Conservation (phyloP, 148 eudicot species). For the Rheum nobile region DNA sequence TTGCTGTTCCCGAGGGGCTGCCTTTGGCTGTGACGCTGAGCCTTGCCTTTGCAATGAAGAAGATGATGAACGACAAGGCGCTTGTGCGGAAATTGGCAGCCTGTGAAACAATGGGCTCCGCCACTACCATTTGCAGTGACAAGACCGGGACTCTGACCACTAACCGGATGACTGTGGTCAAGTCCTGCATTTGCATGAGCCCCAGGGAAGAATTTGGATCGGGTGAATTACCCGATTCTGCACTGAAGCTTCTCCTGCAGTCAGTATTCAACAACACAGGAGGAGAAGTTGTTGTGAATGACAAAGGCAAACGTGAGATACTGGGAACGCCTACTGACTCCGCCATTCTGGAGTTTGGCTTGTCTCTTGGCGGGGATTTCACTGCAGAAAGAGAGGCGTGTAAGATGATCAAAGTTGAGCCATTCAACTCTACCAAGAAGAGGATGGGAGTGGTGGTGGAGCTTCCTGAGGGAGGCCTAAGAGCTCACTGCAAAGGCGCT, state of each 20-base stretch:
- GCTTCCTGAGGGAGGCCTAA: conserved; percentile 54
- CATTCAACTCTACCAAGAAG: conserved; percentile 89
- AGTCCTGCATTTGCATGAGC: conserved; percentile 67
- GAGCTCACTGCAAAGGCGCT: conserved; percentile 91
- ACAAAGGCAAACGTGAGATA: conserved; percentile 60
- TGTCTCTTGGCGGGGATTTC: conserved; percentile 84
- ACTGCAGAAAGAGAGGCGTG: conserved; percentile 42
- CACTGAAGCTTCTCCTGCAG: conserved; percentile 46
- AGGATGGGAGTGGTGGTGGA: conserved; percentile 82
- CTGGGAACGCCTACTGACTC: conserved; percentile 90
- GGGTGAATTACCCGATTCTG: conserved; percentile 45
- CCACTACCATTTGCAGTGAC: conserved; percentile 91
- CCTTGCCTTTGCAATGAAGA: conserved; percentile 96
- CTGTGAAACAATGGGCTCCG: conserved; percentile 97
- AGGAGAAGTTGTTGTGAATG: conserved; percentile 76
- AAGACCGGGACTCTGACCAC: conserved; percentile 95
- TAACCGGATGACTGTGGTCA: conserved; percentile 90
- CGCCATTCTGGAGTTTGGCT: conserved; percentile 70
- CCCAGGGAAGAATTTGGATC: conserved; percentile 37
- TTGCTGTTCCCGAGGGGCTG: conserved; percentile 95
- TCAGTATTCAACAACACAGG: conserved; percentile 86
- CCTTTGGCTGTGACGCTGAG: conserved; percentile 92
- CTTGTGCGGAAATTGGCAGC: conserved; percentile 90
- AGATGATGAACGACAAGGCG: conserved; percentile 99
- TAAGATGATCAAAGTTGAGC: conserved; percentile 78